Evolutionary conservation across 176 grass and related monocot species (phyloP).

Genomic region (Dendrocalamus sinicus): DNA sequence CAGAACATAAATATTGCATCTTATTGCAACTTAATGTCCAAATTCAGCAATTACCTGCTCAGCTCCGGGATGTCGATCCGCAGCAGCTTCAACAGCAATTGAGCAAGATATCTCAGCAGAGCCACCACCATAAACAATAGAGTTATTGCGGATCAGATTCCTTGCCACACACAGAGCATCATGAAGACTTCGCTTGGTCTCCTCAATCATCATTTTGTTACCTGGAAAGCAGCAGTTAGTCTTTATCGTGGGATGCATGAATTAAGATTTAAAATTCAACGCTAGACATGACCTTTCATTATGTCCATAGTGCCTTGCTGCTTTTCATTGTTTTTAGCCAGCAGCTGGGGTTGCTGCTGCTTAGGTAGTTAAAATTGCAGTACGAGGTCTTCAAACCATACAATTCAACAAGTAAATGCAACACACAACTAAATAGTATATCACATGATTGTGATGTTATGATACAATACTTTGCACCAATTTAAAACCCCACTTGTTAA

Average conservation of each 20-base stretch:
- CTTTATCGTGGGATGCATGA: neutral
- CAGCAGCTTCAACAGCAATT: constrained; percentile 75
- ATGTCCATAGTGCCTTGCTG: neutral
- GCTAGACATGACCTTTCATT: neutral
- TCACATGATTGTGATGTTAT: neutral
- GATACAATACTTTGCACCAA: neutral
- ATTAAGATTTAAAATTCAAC: neutral
- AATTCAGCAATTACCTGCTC: constrained; percentile 67
- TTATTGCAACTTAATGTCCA: neutral
- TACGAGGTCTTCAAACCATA: neutral
- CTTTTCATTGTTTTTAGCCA: neutral
- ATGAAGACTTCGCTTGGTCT: constrained; percentile 86
- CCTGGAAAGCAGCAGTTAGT: constrained; percentile 46
- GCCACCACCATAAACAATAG: constrained; percentile 80
- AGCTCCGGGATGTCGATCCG: constrained; percentile 73
- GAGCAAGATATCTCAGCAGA: constrained; percentile 92
- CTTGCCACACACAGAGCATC: constrained; percentile 86
- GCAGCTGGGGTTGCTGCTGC: neutral
- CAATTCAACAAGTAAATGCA: neutral
- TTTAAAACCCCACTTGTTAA: neutral
- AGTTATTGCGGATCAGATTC: constrained; percentile 89
- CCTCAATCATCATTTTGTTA: constrained; percentile 95
- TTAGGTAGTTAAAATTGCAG: neutral
- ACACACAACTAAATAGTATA: neutral
- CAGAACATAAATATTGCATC: constrained; percentile 8